These are phyloP conservation scores for Clohesyomyces aquaticus DNA, from an alignment of 495 filamentous ascomycete genomes.

Conservation along the genomic window DNA sequence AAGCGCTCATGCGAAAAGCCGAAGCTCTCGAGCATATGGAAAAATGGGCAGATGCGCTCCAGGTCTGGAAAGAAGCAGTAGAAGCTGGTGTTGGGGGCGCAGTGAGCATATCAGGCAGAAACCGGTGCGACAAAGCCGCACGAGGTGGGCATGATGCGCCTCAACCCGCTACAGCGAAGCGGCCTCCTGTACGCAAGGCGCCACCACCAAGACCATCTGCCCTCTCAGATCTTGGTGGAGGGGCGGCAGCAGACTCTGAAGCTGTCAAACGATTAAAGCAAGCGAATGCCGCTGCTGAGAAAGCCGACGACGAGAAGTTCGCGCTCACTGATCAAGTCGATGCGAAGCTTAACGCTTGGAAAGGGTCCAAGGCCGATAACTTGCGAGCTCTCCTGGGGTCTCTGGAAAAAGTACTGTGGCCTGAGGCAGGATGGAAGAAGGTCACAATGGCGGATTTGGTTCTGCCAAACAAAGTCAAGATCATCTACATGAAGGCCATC, in stretches of 20 bases:
- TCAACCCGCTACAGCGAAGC: conserved; percentile 18
- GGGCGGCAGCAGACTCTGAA: conserved; percentile 48
- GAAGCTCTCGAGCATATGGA: conserved; percentile 95
- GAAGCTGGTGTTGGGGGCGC: conserved; percentile 82
- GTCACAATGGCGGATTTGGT: conserved; percentile 90
- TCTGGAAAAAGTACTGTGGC: conserved; percentile 88
- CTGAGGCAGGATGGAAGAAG: conserved; percentile 93
- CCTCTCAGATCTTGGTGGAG: conserved; percentile 43
- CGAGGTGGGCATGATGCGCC: conserved; percentile 57
- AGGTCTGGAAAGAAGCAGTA: conserved; percentile 79
- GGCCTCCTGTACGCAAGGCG: conserved; percentile 32
- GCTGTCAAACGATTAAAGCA: conserved; percentile 78
- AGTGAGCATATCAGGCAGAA: conserved; percentile 81
- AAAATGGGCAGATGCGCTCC: conserved; percentile 82
- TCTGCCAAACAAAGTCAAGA: conserved; percentile 88
- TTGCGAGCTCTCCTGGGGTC: conserved; percentile 85
- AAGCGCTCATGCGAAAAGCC: conserved; percentile 90
- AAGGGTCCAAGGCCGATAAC: conserved; percentile 88
- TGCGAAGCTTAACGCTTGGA: conserved; percentile 74
- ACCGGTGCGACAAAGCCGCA: conserved; percentile 84
- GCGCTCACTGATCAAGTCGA: conserved; percentile 84
- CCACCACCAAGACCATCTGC: conserved; percentile 32
- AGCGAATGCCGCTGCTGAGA: conserved; percentile 81
- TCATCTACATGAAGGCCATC: conserved; percentile 98
- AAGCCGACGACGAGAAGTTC: conserved; percentile 88